Conservation (phyloP, 2,329 filamentous ascomycete species). For the Cercospora beticola region DNA sequence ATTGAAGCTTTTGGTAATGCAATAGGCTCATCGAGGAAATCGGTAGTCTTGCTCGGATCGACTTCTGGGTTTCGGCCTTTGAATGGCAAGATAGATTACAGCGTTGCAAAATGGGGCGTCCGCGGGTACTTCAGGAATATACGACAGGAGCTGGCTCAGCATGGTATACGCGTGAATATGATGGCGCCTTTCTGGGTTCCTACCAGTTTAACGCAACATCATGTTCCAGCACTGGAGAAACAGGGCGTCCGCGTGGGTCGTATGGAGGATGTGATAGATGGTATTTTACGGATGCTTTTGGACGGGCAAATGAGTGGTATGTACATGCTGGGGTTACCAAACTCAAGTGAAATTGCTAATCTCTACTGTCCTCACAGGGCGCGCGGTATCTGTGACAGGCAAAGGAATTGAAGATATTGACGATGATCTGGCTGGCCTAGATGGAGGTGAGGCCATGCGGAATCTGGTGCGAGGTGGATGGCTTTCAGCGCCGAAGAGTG, state of each 20-base stretch:
- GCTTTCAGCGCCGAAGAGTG: not conserved
- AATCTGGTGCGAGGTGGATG: not conserved
- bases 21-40: not conserved
- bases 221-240: not conserved
- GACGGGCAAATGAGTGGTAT: constrained; percentile 2
- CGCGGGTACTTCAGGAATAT: not conserved
- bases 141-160: not conserved
- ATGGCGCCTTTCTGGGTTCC: constrained; percentile 5
- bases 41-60: not conserved
- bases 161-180: constrained; percentile 3
- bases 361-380: not conserved
- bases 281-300: not conserved
- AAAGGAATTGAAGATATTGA: not conserved
- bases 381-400: not conserved
- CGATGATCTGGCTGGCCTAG: not conserved
- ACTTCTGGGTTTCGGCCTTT: not conserved
- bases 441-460: not conserved
- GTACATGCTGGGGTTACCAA: not conserved
- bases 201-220: not conserved
- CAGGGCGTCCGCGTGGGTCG: not conserved
- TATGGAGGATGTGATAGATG: not conserved
- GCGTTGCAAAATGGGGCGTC: constrained; percentile 3
- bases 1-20: not conserved
- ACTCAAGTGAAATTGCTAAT: not conserved
- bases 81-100: not conserved